Percentiles rank a stretch among this genome's conserved stretches.
phyloP scores from a whole-genome alignment of 1,284 basidiomycete species.

The Cutaneotrichosporon sp. region DNA sequence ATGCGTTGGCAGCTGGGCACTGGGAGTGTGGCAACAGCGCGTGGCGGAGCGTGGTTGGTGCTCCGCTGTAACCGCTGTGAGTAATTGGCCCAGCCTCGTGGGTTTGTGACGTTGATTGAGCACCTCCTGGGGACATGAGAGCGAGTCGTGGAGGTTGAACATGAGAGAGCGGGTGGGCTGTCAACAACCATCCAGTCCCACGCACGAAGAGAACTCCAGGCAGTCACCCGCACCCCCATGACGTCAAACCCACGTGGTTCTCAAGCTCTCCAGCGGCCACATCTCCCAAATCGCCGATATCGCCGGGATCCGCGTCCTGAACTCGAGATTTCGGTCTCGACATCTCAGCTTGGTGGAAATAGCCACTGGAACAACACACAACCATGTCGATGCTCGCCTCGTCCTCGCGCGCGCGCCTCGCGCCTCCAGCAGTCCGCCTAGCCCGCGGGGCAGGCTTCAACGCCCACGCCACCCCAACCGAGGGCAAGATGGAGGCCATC shows the following conservation, averaged over 20 bases:
- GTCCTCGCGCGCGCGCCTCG: constrained; percentile 2
- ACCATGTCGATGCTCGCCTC: constrained; percentile 11
- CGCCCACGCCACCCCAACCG: constrained; percentile 37
- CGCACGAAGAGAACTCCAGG: no score
- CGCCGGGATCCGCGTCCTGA: not conserved
- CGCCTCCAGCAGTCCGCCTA: not conserved
- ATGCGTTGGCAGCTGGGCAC: no score
- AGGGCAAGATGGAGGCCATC: constrained; percentile 66
- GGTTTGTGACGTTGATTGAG: no score
- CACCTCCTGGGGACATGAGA: no score
- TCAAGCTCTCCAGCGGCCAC: not conserved
- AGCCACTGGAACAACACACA: not conserved
- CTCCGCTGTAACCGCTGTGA: no score
- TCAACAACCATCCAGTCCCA: no score
- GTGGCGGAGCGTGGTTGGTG: no score
- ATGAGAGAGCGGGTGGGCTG: no score
- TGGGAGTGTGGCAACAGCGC: no score
- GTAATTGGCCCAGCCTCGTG: no score
- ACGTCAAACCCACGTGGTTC: not conserved
- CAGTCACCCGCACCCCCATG: no score
- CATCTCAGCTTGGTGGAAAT: not conserved
- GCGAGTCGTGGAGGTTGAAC: no score
- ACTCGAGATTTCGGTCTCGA: not conserved
- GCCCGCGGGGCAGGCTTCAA: constrained; percentile 2
- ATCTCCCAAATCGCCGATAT: not conserved